A percentile compares a stretch with the other conserved stretches of the same genome.
These are phyloP conservation scores for Boletus edulis DNA, from an alignment of 768 basidiomycete genomes.

Conservation along the genomic window DNA sequence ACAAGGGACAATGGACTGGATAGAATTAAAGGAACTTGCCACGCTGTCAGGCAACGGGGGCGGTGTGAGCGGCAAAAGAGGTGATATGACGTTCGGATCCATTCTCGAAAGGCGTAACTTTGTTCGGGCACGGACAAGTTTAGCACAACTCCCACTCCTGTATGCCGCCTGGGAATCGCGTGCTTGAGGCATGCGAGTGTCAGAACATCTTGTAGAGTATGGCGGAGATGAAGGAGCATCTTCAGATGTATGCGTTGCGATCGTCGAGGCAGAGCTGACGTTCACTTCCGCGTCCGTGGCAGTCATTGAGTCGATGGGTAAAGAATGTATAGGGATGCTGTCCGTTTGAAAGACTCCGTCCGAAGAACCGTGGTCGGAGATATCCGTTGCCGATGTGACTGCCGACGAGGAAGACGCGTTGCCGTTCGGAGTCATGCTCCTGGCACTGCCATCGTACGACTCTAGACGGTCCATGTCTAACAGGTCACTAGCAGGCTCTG, in stretches of 20 bases:
- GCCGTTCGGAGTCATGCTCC: neutral
- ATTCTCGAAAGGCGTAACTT: slow-evolving; percentile 15
- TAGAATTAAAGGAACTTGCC: slow-evolving; percentile 2
- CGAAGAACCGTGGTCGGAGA: slow-evolving; percentile 4
- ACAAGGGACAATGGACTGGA: neutral
- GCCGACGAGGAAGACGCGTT: neutral
- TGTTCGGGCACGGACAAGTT: slow-evolving; percentile 21
- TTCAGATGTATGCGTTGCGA: neutral
- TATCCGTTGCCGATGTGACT: neutral
- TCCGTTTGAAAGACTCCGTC: slow-evolving; percentile 1
- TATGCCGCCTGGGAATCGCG: slow-evolving; percentile 8
- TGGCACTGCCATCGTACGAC: slow-evolving; percentile 5
- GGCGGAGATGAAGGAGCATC: slow-evolving; percentile 17
- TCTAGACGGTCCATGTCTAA: slow-evolving; percentile 1
- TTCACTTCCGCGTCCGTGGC: slow-evolving; percentile 1
- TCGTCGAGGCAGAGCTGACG: slow-evolving; percentile 2
- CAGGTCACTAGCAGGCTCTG: neutral
- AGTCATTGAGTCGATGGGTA: neutral
- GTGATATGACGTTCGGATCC: slow-evolving; percentile 6
- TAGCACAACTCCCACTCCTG: slow-evolving; percentile 5
- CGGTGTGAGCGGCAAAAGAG: neutral
- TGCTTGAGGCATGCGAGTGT: slow-evolving; percentile 6
- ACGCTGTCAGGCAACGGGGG: slow-evolving; percentile 12
- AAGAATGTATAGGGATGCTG: neutral
- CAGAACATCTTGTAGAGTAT: neutral